Percentiles rank a stretch among this genome's conserved stretches.
These are phyloP conservation scores for Mycena epipterygia DNA, from an alignment of 768 basidiomycete species.

Conservation along the genomic window DNA sequence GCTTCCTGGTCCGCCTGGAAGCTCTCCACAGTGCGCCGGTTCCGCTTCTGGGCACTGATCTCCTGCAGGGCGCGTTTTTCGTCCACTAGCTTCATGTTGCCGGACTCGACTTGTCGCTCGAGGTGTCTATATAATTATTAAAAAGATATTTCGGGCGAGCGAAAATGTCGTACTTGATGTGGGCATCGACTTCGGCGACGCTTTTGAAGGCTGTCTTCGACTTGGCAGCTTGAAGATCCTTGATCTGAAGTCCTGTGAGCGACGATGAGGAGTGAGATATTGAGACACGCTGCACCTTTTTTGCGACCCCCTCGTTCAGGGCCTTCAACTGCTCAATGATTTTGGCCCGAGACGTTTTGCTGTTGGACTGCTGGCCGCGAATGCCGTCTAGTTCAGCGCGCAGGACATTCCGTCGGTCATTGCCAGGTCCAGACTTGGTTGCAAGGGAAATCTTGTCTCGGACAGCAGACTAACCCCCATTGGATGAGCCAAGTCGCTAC, in stretches of 20 bases:
- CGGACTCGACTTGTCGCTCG: slow-evolving; percentile 93
- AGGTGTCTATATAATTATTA: slow-evolving; percentile 67
- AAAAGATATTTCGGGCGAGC: background rate
- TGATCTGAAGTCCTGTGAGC: slow-evolving; percentile 64
- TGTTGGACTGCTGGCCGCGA: slow-evolving; percentile 82
- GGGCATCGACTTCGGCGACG: slow-evolving; percentile 88
- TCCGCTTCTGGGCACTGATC: slow-evolving; percentile 80
- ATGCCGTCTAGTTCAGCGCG: slow-evolving; percentile 86
- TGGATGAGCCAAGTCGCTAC: slow-evolving; percentile 24
- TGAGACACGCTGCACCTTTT: slow-evolving; percentile 72
- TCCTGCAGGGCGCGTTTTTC: slow-evolving; percentile 97
- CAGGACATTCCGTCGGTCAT: slow-evolving; percentile 80
- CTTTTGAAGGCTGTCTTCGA: slow-evolving; percentile 85
- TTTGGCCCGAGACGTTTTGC: slow-evolving; percentile 79
- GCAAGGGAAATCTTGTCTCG: slow-evolving; percentile 81
- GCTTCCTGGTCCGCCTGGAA: slow-evolving; percentile 85
- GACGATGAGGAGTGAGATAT: slow-evolving; percentile 3
- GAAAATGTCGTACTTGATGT: slow-evolving; percentile 76
- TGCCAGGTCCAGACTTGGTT: slow-evolving; percentile 71
- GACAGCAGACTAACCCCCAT: slow-evolving; percentile 68
- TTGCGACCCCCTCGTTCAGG: slow-evolving; percentile 82
- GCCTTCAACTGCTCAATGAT: slow-evolving; percentile 83
- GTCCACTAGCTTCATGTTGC: slow-evolving; percentile 91
- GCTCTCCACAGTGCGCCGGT: slow-evolving; percentile 80
- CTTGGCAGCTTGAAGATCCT: slow-evolving; percentile 87